Conservation (phyloP, 2,329 filamentous ascomycete species). For the Alternaria brassicicola region DNA sequence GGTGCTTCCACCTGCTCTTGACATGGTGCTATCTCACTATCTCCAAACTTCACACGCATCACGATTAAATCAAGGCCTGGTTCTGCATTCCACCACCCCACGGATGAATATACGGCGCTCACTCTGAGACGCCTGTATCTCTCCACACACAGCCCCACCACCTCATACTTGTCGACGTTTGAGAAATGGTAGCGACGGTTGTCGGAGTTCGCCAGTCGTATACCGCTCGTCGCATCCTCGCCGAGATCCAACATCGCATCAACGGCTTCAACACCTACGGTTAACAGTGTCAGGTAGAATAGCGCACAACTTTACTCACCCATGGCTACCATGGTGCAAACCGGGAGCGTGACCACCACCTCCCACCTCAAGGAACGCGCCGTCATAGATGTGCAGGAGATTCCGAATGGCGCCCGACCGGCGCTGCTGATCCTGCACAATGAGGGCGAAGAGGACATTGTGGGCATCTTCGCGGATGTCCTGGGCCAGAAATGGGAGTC, state of each 20-base stretch:
- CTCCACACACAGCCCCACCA: conserved; percentile 36
- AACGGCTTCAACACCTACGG: conserved; percentile 53
- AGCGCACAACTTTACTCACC: conserved; percentile 24
- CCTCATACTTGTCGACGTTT: conserved; percentile 30
- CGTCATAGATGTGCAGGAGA: conserved; percentile 45
- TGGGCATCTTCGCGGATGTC: conserved; percentile 77
- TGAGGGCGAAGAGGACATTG: conserved; percentile 73
- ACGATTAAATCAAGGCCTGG: conserved; percentile 38
- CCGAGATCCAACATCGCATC: conserved; percentile 49
- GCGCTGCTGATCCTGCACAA: conserved; percentile 67
- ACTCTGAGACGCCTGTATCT: conserved; percentile 34
- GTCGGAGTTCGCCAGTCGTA: conserved; percentile 42
- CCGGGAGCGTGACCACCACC: conserved; percentile 36
- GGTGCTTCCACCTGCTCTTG: conserved; percentile 36
- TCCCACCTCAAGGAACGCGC: conserved; percentile 41
- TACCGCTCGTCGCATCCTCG: conserved; percentile 49
- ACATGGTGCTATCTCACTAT: conserved; percentile 44
- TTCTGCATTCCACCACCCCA: conserved; percentile 37
- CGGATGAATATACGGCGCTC: conserved; percentile 28
- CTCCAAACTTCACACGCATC: conserved; percentile 38
- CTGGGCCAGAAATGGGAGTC: conserved; percentile 74
- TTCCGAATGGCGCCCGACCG: conserved; percentile 42
- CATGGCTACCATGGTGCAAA: conserved; percentile 50
- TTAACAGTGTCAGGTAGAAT: conserved; percentile 29
- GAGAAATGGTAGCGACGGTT: conserved; percentile 48